phyloP scores from a whole-genome alignment of 192 early-diverging fungal species.

The Backusella luteola region DNA sequence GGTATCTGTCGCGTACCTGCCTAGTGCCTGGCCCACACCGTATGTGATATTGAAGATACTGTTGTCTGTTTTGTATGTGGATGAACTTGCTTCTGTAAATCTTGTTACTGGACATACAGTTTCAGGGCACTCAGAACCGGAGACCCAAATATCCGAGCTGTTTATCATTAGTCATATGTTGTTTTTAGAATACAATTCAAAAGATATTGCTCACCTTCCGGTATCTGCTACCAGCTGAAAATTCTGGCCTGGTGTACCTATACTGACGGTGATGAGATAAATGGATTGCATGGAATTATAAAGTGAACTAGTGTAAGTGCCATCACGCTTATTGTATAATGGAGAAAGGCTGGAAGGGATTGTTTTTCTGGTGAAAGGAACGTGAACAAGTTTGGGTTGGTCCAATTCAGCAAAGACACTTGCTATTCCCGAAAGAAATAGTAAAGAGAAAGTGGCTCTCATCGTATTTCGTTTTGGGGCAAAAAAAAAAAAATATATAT shows the following conservation, averaged over 20 bases:
- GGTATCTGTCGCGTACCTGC: constrained; percentile 27
- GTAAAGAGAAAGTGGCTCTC: background rate
- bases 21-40: constrained; percentile 28
- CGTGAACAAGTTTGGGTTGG: background rate
- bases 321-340: background rate
- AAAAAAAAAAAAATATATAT: background rate
- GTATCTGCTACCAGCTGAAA: constrained; percentile 15
- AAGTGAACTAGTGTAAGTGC: background rate
- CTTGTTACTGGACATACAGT: constrained; percentile 14
- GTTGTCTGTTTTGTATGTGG: constrained; percentile 17
- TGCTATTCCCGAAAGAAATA: background rate
- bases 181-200: background rate
- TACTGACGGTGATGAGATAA: background rate
- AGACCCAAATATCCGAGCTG: constrained; percentile 38
- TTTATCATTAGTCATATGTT: background rate
- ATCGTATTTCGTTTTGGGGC: background rate
- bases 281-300: constrained; percentile 6
- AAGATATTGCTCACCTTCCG: constrained; percentile 4
- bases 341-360: background rate
- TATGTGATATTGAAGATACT: constrained; percentile 23
- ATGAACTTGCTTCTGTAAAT: constrained; percentile 22
- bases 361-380: background rate
- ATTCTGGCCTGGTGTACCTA: constrained; percentile 19
- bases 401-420: background rate
- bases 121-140: constrained; percentile 18